These are phyloP conservation scores for Venturia nashicola DNA, from an alignment of 2,329 filamentous ascomycete species.

Conservation along the genomic window DNA sequence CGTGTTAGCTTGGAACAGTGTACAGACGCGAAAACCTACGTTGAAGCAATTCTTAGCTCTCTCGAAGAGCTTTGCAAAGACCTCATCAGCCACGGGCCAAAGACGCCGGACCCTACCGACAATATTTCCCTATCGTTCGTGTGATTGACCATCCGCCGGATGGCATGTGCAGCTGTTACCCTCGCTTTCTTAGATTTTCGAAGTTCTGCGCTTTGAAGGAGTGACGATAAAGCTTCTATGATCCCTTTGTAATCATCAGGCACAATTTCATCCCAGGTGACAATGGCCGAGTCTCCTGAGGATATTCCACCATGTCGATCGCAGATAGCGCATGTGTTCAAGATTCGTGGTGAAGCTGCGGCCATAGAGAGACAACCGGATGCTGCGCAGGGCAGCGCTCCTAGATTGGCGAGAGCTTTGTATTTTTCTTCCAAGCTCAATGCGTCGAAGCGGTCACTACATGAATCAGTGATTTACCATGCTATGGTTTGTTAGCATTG, in stretches of 20 bases:
- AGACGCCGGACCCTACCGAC: constrained; percentile 51
- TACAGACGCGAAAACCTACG: constrained; percentile 31
- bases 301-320: background rate
- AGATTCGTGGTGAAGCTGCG: background rate
- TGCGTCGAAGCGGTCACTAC: background rate
- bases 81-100: constrained; percentile 72
- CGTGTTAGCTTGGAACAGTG: constrained; percentile 11
- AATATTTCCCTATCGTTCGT: constrained; percentile 46
- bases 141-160: constrained; percentile 60
- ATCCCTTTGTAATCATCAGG: background rate
- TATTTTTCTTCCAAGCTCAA: background rate
- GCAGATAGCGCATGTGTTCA: background rate
- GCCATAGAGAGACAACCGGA: background rate
- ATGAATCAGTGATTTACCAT: background rate
- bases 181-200: constrained; percentile 45
- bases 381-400: background rate
- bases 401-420: background rate
- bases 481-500: background rate
- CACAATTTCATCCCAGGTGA: background rate
- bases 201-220: constrained; percentile 14
- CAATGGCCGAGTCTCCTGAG: background rate
- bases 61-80: constrained; percentile 73
- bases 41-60: constrained; percentile 73
- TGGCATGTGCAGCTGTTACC: constrained; percentile 57
- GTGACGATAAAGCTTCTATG: background rate